Evolutionary conservation across 495 filamentous ascomycete genomes (phyloP), one percentile per base, ranked within the genome.

Genomic region (Letharia lupina): DNA sequence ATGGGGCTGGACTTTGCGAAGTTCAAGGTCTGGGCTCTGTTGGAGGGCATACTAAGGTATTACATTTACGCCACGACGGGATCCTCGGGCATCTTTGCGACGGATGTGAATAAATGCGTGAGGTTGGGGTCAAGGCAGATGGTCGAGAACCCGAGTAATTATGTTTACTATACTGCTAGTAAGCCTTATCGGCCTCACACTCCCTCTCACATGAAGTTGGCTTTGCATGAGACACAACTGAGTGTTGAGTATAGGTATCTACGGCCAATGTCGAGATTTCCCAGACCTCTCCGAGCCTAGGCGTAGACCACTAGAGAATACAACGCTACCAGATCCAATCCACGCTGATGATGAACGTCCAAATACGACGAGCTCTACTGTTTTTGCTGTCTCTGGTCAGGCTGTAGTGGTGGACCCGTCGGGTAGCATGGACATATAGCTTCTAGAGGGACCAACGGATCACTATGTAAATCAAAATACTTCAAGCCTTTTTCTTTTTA

Each of bases 141-240:
- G 52, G 28, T 18, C 31, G 4, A 35, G 15, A 56, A 56, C 13
- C 52, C 28, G 11, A 56, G 52, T 16, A 56, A 56, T 3, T 56
- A 56, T 35, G 28, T 56, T 56, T 56, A 56, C 52, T 56, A 56
- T 15, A 31, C 18, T 16, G 52, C 52, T 35, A 56, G 52, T 56
- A 16, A 56, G 52, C 52, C 28, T 35, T 28, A 1, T 2, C 52
- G 3, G 16, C 52, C 6, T 16, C 13, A 35, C 52, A 39, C 23
- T 28, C 23, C 23, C 23, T 28, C 23, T 6, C 31, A 31, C 12
- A 3, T 11, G 1, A 20, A 47, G 40, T 1, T 35, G 3, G 28
- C 28, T 16, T 35, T 5, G 12, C 23, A 28, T 28, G 12, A 4
- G 13, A 56, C 3, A 18, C 28, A 13, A 56, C 28, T 6, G 28